Evolutionary conservation across 2,329 filamentous ascomycete species (phyloP).

Genomic region (Colletotrichum caudatum): DNA sequence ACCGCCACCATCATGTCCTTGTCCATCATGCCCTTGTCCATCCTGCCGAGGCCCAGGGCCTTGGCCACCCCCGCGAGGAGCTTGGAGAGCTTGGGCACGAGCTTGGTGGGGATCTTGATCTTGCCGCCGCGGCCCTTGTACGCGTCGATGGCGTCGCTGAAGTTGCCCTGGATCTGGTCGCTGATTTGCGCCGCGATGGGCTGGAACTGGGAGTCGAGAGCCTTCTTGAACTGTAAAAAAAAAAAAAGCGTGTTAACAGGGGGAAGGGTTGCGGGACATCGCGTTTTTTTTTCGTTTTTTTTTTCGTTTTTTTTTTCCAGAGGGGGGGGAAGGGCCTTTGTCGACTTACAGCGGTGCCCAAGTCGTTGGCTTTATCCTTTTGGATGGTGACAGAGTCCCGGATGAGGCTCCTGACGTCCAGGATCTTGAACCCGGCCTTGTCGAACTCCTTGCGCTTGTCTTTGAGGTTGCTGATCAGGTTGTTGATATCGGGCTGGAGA

Average conservation of each 20-base stretch:
- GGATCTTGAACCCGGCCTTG: constrained; percentile 36
- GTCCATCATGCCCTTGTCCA: not conserved
- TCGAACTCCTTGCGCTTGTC: constrained; percentile 32
- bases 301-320: no score
- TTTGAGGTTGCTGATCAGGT: constrained; percentile 16
- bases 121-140: constrained; percentile 35
- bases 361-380: constrained; percentile 25
- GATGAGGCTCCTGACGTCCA: constrained; percentile 35
- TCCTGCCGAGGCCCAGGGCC: constrained; percentile 25
- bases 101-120: constrained; percentile 38
- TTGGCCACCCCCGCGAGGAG: constrained; percentile 28
- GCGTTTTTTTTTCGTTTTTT: no score
- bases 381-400: constrained; percentile 29
- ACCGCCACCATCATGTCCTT: not conserved
- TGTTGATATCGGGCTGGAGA: constrained; percentile 30
- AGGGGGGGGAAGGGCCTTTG: no score
- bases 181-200: constrained; percentile 10
- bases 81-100: constrained; percentile 27
- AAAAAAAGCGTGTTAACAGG: not conserved
- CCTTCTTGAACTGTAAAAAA: constrained; percentile 23
- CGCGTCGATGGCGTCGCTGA: constrained; percentile 7
- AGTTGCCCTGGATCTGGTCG: constrained; percentile 27
- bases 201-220: constrained; percentile 6
- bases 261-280: no score
- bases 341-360: constrained; percentile 19